Conservation (phyloP, 1,284 basidiomycete species). For the Boletus nobilissimus region DNA sequence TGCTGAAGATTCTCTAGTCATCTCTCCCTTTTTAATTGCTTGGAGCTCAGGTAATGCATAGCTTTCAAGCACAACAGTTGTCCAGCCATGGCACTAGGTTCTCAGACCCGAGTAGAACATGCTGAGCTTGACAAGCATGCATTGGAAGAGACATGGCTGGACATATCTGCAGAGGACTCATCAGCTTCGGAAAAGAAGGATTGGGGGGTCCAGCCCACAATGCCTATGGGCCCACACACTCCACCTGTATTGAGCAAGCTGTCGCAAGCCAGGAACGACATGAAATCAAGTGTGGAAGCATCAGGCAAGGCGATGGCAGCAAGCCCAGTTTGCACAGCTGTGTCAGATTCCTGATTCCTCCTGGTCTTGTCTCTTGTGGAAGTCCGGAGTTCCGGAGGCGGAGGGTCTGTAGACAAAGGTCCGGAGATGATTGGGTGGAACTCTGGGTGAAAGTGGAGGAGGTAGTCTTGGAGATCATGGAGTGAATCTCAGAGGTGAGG, state of each 20-base stretch:
- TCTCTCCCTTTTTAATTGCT: constrained; percentile 6
- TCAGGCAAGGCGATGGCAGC: not conserved
- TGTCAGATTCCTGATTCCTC: no score
- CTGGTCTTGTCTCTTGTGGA: no score
- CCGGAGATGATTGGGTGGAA: no score
- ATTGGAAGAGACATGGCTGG: not conserved
- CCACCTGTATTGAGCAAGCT: not conserved
- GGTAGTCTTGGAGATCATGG: no score
- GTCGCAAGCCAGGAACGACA: not conserved
- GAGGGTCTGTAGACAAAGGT: no score
- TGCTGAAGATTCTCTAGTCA: not conserved
- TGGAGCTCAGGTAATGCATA: not conserved
- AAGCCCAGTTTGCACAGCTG: not conserved
- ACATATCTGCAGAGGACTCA: not conserved
- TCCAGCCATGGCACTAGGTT: not conserved
- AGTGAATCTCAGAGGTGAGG: no score
- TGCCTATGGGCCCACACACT: not conserved
- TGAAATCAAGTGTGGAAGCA: not conserved
- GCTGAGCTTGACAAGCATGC: not conserved
- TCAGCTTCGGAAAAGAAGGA: not conserved
- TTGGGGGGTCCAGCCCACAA: not conserved
- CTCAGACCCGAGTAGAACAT: not conserved
- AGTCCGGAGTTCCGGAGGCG: no score
- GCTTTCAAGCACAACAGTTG: no score
- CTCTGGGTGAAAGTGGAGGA: no score